phyloP scores from a whole-genome alignment of 495 filamentous ascomycete species.

The Podospora appendiculata region DNA sequence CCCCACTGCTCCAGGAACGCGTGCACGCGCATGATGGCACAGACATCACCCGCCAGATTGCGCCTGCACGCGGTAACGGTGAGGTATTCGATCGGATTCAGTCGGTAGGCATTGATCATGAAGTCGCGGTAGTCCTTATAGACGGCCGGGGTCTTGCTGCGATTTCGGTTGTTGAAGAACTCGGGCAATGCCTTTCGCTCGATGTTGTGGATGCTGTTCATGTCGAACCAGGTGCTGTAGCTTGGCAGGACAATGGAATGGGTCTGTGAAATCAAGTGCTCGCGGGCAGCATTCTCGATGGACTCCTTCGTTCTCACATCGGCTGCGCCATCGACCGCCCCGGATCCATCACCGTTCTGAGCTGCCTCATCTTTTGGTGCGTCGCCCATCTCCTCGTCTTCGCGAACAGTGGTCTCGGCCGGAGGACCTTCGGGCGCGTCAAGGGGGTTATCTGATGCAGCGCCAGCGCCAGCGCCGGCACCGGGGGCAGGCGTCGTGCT shows the following conservation, averaged over 20 bases:
- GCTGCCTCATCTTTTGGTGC: conserved; percentile 50
- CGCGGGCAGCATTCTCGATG: conserved; percentile 74
- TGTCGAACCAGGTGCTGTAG: conserved; percentile 97
- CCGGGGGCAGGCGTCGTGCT: conserved; percentile 40
- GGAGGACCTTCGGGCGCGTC: conserved; percentile 76
- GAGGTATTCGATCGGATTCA: conserved; percentile 92
- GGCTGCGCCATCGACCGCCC: conserved; percentile 29
- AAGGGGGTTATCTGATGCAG: conserved; percentile 70
- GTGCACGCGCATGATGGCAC: conserved; percentile 97
- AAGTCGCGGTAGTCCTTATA: conserved; percentile 99
- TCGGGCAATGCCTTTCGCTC: conserved; percentile 90
- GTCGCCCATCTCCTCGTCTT: conserved; percentile 85
- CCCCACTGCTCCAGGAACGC: conserved; percentile 99
- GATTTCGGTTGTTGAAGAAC: conserved; percentile 96
- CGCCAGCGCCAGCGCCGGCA: conserved; percentile 13
- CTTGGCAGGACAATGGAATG: conserved; percentile 92
- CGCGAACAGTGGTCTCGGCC: conserved; percentile 55
- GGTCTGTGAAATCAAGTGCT: conserved; percentile 85
- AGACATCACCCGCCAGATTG: conserved; percentile 95
- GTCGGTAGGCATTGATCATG: conserved; percentile 97
- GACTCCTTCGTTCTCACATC: conserved; percentile 63
- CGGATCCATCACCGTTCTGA: conserved; percentile 35
- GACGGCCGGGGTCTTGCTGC: conserved; percentile 94
- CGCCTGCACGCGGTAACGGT: conserved; percentile 96
- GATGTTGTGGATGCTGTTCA: conserved; percentile 80